These are phyloP conservation scores for Russula foetens DNA, from an alignment of 768 basidiomycete species.

Conservation along the genomic window DNA sequence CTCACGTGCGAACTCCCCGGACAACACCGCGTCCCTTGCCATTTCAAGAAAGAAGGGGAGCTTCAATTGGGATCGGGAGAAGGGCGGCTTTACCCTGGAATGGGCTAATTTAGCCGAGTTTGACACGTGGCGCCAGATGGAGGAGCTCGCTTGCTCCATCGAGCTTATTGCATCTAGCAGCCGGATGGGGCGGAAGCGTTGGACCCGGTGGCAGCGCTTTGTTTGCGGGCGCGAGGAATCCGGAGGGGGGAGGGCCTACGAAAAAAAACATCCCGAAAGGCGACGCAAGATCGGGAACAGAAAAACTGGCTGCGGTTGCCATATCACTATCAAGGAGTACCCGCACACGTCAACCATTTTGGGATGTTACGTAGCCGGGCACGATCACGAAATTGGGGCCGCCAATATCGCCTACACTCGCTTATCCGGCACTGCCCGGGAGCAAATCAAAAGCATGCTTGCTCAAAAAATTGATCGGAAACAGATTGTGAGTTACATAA, in stretches of 20 bases:
- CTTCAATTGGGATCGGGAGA: background rate
- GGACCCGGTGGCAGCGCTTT: no score
- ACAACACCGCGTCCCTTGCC: no score
- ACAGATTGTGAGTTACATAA: no score
- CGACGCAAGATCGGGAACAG: background rate
- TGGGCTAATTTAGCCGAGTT: background rate
- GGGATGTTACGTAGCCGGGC: background rate
- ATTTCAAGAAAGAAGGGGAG: background rate
- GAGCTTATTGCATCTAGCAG: no score
- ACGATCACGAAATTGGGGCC: background rate
- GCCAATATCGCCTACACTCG: background rate
- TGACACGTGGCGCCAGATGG: background rate
- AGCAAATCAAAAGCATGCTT: background rate
- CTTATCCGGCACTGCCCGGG: background rate
- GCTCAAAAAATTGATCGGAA: background rate
- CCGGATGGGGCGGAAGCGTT: background rate
- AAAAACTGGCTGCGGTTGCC: background rate
- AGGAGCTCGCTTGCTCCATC: background rate
- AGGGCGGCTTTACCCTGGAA: accelerated
- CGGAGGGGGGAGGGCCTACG: background rate
- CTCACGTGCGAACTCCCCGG: no score
- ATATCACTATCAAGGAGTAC: background rate
- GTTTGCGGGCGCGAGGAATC: background rate
- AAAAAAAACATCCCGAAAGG: background rate
- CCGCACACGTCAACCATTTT: background rate